These are phyloP conservation scores for Aureobasidium sp. DNA, from an alignment of 2,329 filamentous ascomycete genomes.

Conservation along the genomic window DNA sequence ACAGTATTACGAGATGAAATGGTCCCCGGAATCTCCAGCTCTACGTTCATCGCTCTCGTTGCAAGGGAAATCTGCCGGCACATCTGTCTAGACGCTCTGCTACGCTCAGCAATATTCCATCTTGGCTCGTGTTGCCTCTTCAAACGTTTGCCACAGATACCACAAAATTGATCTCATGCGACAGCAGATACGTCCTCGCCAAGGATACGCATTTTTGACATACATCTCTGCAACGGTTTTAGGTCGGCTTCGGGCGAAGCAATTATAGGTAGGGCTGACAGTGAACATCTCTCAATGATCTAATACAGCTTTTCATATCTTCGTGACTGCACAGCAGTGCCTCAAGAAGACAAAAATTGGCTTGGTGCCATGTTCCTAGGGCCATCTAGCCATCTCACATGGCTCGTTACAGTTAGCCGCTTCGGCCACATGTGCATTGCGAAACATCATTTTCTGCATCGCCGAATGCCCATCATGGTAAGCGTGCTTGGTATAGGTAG, in stretches of 20 bases:
- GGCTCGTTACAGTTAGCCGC: too few species aligned
- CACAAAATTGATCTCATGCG: background rate
- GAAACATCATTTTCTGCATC: too few species aligned
- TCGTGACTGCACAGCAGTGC: background rate
- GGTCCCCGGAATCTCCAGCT: background rate
- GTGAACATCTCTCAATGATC: background rate
- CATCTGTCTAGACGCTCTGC: background rate
- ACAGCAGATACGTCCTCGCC: background rate
- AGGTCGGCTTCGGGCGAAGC: background rate
- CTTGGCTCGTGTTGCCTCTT: background rate
- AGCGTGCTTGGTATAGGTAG: background rate
- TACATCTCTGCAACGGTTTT: too few species aligned
- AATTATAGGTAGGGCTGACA: background rate
- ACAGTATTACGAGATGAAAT: constrained; percentile 1
- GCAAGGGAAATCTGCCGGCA: background rate
- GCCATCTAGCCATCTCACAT: too few species aligned
- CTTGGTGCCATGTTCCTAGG: background rate
- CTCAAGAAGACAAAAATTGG: background rate
- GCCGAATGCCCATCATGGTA: background rate
- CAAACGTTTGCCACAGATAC: background rate
- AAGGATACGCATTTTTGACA: background rate
- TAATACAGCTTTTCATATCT: background rate
- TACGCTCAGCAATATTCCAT: background rate
- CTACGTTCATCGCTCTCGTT: background rate
- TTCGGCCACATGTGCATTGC: too few species aligned